These are phyloP conservation scores for Penicillium macrosclerotiorum DNA, from an alignment of 495 filamentous ascomycete genomes.

Conservation along the genomic window DNA sequence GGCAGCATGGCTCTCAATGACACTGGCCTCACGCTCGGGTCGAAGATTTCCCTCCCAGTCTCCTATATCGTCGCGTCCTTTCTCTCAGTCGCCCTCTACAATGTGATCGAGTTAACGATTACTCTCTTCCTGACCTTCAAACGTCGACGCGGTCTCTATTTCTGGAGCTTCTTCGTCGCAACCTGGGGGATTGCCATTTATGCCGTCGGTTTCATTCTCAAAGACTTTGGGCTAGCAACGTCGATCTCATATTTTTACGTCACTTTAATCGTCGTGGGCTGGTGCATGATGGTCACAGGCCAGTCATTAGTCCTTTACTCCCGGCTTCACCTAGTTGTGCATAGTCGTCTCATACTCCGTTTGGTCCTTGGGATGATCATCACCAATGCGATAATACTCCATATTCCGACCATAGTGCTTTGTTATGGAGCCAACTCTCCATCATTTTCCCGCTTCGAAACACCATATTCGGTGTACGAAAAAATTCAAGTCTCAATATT, in stretches of 20 bases:
- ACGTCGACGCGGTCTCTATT: constrained; percentile 40
- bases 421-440: constrained; percentile 27
- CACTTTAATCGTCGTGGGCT: constrained; percentile 28
- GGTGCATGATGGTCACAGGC: constrained; percentile 36
- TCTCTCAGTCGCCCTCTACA: constrained; percentile 33
- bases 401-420: constrained; percentile 31
- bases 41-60: no score
- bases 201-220: constrained; percentile 27
- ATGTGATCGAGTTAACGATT: constrained; percentile 35
- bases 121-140: constrained; percentile 43
- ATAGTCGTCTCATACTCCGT: constrained; percentile 12
- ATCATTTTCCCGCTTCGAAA: constrained; percentile 12
- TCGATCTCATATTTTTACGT: constrained; percentile 23
- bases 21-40: no score
- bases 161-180: constrained; percentile 40
- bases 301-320: constrained; percentile 41
- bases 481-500: constrained; percentile 40
- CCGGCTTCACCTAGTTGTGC: constrained; percentile 38
- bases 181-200: constrained; percentile 27
- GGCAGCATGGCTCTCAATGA: no score
- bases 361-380: constrained; percentile 36
- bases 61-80: no score
- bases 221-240: constrained; percentile 26
- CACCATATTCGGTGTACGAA: constrained; percentile 41
- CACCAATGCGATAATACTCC: constrained; percentile 22